Conservation (phyloP, 164 flowering plant genomes). For the Vitis cinerea region DNA sequence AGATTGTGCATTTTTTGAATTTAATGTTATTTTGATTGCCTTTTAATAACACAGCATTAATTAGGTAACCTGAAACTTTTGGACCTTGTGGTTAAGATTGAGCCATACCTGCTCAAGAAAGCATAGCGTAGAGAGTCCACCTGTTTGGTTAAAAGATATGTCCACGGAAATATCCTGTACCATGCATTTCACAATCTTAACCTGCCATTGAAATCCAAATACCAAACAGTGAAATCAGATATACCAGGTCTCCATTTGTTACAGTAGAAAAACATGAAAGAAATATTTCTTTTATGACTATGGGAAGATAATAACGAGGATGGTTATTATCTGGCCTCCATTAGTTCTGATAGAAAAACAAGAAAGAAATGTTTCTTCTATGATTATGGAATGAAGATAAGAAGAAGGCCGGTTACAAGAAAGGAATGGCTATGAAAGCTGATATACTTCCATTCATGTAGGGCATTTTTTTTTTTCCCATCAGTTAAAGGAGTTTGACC, state of each 20-base stretch:
- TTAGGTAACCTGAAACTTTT: too few species aligned
- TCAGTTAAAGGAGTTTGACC: neutral
- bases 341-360: too few species aligned
- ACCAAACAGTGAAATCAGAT: slow-evolving; percentile 1
- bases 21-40: too few species aligned
- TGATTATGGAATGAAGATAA: too few species aligned
- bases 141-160: slow-evolving; percentile 37
- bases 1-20: too few species aligned
- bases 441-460: too few species aligned
- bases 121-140: slow-evolving; percentile 34
- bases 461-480: too few species aligned
- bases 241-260: neutral
- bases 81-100: neutral
- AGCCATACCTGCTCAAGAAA: slow-evolving; percentile 37
- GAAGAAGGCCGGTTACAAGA: too few species aligned
- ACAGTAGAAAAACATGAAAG: neutral
- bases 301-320: neutral
- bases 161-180: slow-evolving; percentile 27
- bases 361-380: too few species aligned
- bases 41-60: too few species aligned
- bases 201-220: slow-evolving; percentile 22
- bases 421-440: too few species aligned
- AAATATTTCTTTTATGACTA: neutral
- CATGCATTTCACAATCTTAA: slow-evolving; percentile 34
- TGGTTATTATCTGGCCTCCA: neutral